Percentiles rank a stretch among this genome's conserved stretches.
These are phyloP conservation scores for Ophiostoma triangulosporum DNA, from an alignment of 2,329 filamentous ascomycete species.

Conservation along the genomic window DNA sequence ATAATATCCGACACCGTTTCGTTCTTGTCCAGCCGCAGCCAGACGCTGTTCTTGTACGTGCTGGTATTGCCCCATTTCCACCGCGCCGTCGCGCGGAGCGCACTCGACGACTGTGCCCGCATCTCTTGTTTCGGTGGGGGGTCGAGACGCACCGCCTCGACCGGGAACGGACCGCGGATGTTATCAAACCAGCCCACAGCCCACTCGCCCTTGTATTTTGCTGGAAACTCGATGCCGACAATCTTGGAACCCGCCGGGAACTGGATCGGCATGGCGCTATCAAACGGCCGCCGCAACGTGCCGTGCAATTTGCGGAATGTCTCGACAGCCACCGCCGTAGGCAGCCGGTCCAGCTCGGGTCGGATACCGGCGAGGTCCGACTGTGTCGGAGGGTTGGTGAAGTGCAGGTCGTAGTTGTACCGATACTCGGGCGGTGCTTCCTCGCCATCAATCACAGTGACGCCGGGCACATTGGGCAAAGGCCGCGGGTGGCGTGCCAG, in stretches of 20 bases:
- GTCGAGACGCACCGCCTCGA: conserved; percentile 33
- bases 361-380: conserved; percentile 30
- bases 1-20: conserved; percentile 52
- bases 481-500: conserved; percentile 40
- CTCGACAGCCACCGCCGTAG: conserved; percentile 32
- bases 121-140: conserved; percentile 29
- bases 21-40: conserved; percentile 48
- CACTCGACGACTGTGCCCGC: conserved; percentile 30
- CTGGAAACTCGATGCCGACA: conserved; percentile 37
- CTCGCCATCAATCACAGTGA: conserved; percentile 33
- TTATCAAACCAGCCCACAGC: conserved; percentile 42
- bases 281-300: conserved; percentile 20
- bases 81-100: conserved; percentile 32
- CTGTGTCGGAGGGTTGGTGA: conserved; percentile 25
- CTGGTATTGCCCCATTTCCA: conserved; percentile 37
- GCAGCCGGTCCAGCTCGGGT: conserved; percentile 27
- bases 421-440: conserved; percentile 26
- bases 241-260: conserved; percentile 31
- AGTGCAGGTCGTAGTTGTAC: conserved; percentile 42
- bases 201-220: conserved; percentile 41
- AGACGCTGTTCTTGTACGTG: conserved; percentile 24
- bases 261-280: conserved; percentile 15
- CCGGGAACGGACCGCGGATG: conserved; percentile 32
- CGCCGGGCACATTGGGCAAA: conserved; percentile 33
- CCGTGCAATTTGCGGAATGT: conserved; percentile 35